Evolutionary conservation across 1,284 basidiomycete genomes (phyloP), one percentile per base, ranked within the genome.

Genomic region (Boletus smithii): DNA sequence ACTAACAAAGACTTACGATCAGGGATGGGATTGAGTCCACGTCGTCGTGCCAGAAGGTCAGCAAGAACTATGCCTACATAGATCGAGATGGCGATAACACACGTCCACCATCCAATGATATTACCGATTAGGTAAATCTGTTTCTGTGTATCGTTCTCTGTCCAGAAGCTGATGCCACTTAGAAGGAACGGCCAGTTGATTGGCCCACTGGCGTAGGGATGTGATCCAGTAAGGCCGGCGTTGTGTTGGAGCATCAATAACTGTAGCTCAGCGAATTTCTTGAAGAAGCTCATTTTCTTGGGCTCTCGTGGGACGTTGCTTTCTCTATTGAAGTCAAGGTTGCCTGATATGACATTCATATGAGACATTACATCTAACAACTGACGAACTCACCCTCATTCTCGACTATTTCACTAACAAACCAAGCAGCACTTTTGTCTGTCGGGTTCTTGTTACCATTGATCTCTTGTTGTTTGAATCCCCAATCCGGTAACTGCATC

Each of bases 41-140:
- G 78, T 54, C 92, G 80, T 54, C 93, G 81, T 14, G 92, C 94
- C 46, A 99, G 70, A 54, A 92, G 73, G 67, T 98, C 95, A 18
- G 94, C 94, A 14, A 83, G 83, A 37, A 97, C 71, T 48, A 99
- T 85, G 27, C 95, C 97, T 48, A 93, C 74, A 63, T 90, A 97
- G 42, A 98, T 81, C 4, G 88, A 88, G 45, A 98, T 69, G 4
- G 85, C 83, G 34, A 95, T 76, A 20, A 92, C 83, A 67, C 89
- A 90, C 8, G 87, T 78, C 94, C 95, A 99, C 95, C 95, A 99
- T 18, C 90, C 88, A 55, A 94, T 69, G 34, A 95, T 69, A 67
- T 99, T 99, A 27, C 97, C 97, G 57, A 95, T 88, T 59, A 99
- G 78, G 72, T 98, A 98, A 47, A 99, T 93, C 70, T 99, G 97